Evolutionary conservation across 257 asterid species (phyloP), one percentile per base, ranked within the genome.

Genomic region (Nicotiana obtusifolia): DNA sequence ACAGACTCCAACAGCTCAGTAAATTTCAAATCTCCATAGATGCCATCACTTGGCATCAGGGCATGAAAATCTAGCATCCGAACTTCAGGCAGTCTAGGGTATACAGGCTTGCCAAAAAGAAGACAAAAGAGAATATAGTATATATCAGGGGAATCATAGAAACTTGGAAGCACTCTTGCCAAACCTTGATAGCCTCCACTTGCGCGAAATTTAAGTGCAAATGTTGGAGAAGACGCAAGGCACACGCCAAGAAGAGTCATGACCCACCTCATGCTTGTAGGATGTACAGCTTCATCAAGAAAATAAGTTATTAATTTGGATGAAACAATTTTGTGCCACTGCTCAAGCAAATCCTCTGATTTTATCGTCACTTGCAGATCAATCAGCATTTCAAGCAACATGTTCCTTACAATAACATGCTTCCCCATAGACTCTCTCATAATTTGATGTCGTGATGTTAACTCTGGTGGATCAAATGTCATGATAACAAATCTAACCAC

Each of bases 201-300:
- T 17, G 98, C 85, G 75, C 98, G 98, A 85, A 96, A 96, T 85
- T 93, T 96, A 52, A 93, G 97, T 28, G 99, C 87, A 80, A 96
- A 96, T 80, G 97, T 94, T 24, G 99, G 95, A 83, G 99, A 96
- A 81, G 99, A 96, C 80, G 90, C 90, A 82, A 96, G 94, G 89
- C 98, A 94, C 83, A 96, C 99, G 77, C 99, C 99, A 52, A 96
- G 88, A 87, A 96, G 98, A 89, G 98, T 96, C 94, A 93, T 96
- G 87, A 94, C 89, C 99, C 99, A 96, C 89, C 98, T 91, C 99
- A 94, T 96, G 86, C 98, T 96, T 79, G 99, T 93, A 62, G 99
- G 99, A 89, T 96, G 99, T 86, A 96, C 98, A 62, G 98, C 93
- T 89, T 96, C 98, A 67, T 96, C 99, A 84, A 96, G 97, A 89